Conservation (phyloP, 306 rosid genomes). For the Bauhinia variegata region DNA sequence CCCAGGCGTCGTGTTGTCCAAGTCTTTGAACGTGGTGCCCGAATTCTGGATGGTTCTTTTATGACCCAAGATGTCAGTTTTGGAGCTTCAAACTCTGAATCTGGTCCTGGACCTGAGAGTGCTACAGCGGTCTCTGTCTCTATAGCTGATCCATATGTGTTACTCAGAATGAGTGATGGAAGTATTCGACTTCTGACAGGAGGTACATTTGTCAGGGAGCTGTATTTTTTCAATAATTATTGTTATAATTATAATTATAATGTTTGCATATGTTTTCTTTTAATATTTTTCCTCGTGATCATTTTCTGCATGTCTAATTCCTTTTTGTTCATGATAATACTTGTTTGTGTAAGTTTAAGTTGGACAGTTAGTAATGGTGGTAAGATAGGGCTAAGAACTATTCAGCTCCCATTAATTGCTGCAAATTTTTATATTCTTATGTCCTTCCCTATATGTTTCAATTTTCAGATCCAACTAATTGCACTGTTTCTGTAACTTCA, state of each 20-base stretch:
- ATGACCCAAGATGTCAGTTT: constrained; percentile 86
- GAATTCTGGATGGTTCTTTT: constrained; percentile 90
- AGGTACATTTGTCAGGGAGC: constrained; percentile 56
- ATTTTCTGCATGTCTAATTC: constrained; percentile 16
- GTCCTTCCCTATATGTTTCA: constrained; percentile 30
- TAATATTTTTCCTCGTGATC: not conserved
- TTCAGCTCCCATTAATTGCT: constrained; percentile 9
- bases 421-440: not conserved
- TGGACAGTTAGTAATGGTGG: not conserved
- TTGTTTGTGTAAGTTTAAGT: constrained; percentile 11
- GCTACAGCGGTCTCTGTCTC: constrained; percentile 73
- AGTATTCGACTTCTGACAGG: constrained; percentile 88
- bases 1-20: constrained; percentile 91
- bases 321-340: constrained; percentile 12
- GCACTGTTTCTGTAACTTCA: constrained; percentile 76
- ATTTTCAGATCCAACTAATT: constrained; percentile 72
- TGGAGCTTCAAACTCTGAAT: constrained; percentile 68
- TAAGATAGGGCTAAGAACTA: constrained; percentile 12
- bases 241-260: constrained; percentile 1
- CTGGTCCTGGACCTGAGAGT: constrained; percentile 73
- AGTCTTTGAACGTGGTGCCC: constrained; percentile 90
- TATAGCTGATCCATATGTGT: constrained; percentile 89
- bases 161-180: constrained; percentile 93
- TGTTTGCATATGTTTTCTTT: constrained; percentile 1
- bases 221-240: not conserved